Conservation (phyloP, 164 flowering plant genomes). For the Kalanchoe fedtschenkoi region DNA sequence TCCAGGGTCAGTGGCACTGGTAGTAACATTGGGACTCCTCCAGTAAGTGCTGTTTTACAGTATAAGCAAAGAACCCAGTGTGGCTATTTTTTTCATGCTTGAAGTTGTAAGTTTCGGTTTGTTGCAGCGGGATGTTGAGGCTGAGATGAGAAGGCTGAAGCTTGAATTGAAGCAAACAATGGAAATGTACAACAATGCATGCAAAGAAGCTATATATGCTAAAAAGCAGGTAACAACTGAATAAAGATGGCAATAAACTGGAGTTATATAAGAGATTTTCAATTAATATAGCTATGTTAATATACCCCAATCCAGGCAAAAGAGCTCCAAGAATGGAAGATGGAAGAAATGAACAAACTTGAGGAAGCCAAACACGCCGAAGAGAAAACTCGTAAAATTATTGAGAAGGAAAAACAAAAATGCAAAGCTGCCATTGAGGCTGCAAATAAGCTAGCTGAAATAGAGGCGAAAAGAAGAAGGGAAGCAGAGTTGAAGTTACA, state of each 20-base stretch:
- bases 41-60: neutral
- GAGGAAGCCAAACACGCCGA: conserved; percentile 46
- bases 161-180: conserved; percentile 4
- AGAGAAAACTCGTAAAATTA: conserved; percentile 49
- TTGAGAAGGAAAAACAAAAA: conserved; percentile 53
- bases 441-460: conserved; percentile 54
- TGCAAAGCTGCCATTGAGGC: conserved; percentile 57
- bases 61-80: neutral
- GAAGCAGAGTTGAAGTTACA: conserved; percentile 45
- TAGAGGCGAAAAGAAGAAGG: conserved; percentile 44
- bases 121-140: conserved; percentile 3
- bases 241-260: neutral
- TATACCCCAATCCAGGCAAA: conserved; percentile 25
- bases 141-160: conserved; percentile 1
- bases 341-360: conserved; percentile 37
- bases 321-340: conserved; percentile 44
- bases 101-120: neutral
- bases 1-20: neutral
- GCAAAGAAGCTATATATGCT: conserved; percentile 3
- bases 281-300: neutral
- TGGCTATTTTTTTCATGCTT: neutral
- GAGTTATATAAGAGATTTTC: neutral
- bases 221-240: neutral
- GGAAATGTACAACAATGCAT: conserved; percentile 3
- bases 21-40: neutral